phyloP scores from a whole-genome alignment of 1,284 basidiomycete species.

The Ustilago cynodontis region DNA sequence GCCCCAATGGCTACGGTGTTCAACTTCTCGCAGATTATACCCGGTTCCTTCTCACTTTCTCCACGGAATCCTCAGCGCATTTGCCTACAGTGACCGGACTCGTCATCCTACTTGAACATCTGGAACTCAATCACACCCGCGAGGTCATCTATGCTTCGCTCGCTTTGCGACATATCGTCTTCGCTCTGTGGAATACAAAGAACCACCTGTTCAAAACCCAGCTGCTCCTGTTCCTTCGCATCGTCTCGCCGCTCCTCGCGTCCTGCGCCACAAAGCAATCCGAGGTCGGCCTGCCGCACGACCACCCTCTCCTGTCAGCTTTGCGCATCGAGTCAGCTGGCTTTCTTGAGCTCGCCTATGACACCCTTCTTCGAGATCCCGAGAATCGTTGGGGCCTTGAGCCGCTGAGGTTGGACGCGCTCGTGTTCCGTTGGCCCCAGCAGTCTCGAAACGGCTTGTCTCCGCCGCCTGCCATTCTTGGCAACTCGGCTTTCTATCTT shows the following conservation, averaged over 20 bases:
- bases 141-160: conserved; percentile 31
- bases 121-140: conserved; percentile 54
- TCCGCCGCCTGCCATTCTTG: background rate
- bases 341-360: conserved; percentile 19
- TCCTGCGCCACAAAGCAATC: conserved; percentile 16
- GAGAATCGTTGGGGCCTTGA: conserved; percentile 41
- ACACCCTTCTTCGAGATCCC: conserved; percentile 28
- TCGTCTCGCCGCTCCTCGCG: conserved; percentile 31
- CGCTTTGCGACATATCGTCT: conserved; percentile 15
- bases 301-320: background rate
- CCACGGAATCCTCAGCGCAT: conserved; percentile 54
- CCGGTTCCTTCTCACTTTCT: conserved; percentile 41
- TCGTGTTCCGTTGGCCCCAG: conserved; percentile 20
- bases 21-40: conserved; percentile 48
- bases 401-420: conserved; percentile 22
- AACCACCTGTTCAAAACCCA: conserved; percentile 55
- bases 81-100: conserved; percentile 50
- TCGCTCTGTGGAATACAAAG: conserved; percentile 49
- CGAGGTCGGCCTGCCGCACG: conserved; percentile 13
- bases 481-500: conserved; percentile 25
- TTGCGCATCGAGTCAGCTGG: conserved; percentile 9
- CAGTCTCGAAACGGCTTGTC: background rate
- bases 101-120: conserved; percentile 40
- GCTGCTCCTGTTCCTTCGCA: conserved; percentile 48
- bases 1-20: conserved; percentile 25